phyloP scores from a whole-genome alignment of 495 filamentous ascomycete species.

The Talaromyces stipitatus region DNA sequence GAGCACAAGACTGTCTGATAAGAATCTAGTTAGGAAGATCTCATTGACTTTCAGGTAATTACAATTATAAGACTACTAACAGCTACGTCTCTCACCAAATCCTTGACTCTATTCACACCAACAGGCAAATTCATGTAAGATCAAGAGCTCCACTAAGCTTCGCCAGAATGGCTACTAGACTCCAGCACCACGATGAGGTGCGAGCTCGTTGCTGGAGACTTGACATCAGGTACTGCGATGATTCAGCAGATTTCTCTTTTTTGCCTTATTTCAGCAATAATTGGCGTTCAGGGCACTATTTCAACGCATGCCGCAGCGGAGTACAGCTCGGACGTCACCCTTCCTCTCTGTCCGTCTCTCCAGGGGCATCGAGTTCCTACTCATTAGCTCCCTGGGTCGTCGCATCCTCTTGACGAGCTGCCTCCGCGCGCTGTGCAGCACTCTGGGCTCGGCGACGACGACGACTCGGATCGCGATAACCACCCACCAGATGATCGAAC shows the following conservation, averaged over 20 bases:
- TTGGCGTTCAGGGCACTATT: no score
- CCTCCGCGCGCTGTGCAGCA: neutral
- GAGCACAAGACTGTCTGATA: no score
- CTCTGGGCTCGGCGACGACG: neutral
- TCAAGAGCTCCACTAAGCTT: conserved; percentile 10
- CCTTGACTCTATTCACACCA: no score
- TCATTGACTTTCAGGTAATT: no score
- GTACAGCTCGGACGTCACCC: neutral
- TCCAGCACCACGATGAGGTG: conserved; percentile 10
- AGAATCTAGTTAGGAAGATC: no score
- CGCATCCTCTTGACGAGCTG: neutral
- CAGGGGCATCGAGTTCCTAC: neutral
- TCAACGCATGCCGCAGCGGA: no score
- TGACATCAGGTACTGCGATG: neutral
- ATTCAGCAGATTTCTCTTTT: neutral
- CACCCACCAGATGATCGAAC: no score
- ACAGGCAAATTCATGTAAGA: no score
- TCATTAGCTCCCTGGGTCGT: neutral
- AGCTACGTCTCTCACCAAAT: no score
- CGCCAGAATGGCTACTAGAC: conserved; percentile 7
- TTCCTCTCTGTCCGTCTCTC: neutral
- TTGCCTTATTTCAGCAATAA: neutral
- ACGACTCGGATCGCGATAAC: no score
- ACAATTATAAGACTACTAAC: no score
- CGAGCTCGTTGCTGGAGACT: conserved; percentile 2